These are phyloP conservation scores for Syzygium grande DNA, from an alignment of 345 rosid species.

Conservation along the genomic window DNA sequence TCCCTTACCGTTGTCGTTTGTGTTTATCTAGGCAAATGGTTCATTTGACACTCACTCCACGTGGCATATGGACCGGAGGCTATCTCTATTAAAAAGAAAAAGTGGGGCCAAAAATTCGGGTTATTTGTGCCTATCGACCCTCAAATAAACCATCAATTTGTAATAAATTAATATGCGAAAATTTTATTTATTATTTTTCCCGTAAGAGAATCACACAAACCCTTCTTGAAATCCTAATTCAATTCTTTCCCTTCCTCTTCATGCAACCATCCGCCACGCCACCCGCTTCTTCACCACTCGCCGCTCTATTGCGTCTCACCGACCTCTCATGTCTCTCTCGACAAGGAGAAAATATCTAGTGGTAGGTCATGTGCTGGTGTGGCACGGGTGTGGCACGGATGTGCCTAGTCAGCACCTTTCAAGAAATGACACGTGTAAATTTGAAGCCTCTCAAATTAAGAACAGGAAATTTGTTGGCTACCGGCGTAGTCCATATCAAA, in stretches of 20 bases:
- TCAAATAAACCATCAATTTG: neutral
- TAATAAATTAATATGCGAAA: neutral
- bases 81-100: neutral
- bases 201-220: neutral
- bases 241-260: neutral
- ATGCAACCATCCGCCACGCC: accelerated
- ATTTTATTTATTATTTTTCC: neutral
- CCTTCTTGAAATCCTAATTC: neutral
- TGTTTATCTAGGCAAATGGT: neutral
- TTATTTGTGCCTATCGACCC: neutral
- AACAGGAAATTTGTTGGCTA: no score
- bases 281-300: accelerated
- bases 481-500: no score
- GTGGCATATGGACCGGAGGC: neutral
- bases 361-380: no score
- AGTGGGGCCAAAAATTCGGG: neutral
- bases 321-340: neutral
- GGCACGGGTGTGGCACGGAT: no score
- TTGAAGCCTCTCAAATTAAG: no score
- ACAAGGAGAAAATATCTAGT: no score
- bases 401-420: no score
- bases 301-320: accelerated
- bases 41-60: neutral
- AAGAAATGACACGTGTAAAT: no score
- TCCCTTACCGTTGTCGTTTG: neutral